Base-by-base conservation (phyloP, 805 yeast genomes). In the Schwanniomyces vanrijiae region DNA sequence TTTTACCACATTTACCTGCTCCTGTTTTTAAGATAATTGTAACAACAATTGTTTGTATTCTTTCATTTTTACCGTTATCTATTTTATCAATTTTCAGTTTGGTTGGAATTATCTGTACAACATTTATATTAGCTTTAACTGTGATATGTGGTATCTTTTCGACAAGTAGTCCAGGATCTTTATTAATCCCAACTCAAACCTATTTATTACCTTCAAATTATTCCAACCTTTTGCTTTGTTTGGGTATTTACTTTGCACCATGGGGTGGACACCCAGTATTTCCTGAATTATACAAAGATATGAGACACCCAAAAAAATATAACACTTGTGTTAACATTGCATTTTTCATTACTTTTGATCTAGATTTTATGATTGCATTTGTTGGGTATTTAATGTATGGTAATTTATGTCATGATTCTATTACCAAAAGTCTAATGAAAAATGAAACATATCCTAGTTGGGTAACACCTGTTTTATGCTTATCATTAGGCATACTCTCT, bases 261-360 rank as follows among this genome's bases (percentile, higher is more conserved):
- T 86, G 88, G 82, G 92, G 92, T 47, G 94, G 94, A 2, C 92
- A 86, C 61, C 88, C 90, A 1, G 84, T 87, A 5, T 85, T 85
- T 54, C 92, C 92, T 2, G 88, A 84, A 55, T 67, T 86, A 38
- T 83, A 81, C 60, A 69, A 78, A 34, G 94, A 86, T 61, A 87
- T 86, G 87, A 75, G 82, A 57, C 83, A 78, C 46, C 90, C 90
- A 5, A 53, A 68, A 22, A 82, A 84, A 56, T 87, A 80, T 60
- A 54, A 61, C n/a, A 59, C 61, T 19, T 75, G 84, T 48, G 71
- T 84, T 44, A 72, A 76, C 33, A 62, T 79, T 13, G 80, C 88
- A 0, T 87, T 84, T 59, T 52, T 73, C 2, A 72, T 80, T 49
- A 84, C 91, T 0, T 78, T 81, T 50, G 39, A 72, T 10, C 76